phyloP scores from a whole-genome alignment of 208 protist species.

The Wallacemonas rigidus region DNA sequence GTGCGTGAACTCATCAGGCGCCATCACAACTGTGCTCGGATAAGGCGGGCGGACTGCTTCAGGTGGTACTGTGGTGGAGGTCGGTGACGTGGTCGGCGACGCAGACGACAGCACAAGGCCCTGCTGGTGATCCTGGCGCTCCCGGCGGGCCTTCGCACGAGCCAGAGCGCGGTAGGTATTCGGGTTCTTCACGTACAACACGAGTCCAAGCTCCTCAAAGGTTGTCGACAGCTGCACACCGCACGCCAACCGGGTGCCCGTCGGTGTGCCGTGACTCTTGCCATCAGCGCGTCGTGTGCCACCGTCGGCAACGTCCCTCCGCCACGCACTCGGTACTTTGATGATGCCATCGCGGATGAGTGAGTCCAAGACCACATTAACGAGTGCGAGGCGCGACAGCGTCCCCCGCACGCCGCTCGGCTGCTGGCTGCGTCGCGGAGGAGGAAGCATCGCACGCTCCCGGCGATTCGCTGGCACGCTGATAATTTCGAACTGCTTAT shows the following conservation, averaged over 20 bases:
- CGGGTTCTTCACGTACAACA: conserved; percentile 23
- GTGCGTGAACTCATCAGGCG: neutral
- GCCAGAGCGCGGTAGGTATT: neutral
- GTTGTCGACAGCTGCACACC: conserved; percentile 54
- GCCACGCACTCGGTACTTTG: neutral
- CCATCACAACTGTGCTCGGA: neutral
- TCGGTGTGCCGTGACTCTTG: no score
- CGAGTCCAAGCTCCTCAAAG: conserved; percentile 62
- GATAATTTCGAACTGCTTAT: conserved; percentile 56
- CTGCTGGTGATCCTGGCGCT: neutral
- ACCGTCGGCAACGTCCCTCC: neutral
- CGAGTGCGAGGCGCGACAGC: conserved; percentile 49
- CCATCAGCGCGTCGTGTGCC: neutral
- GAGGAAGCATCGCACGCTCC: conserved; percentile 42
- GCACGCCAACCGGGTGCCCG: conserved; percentile 13
- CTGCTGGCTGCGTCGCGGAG: conserved; percentile 52
- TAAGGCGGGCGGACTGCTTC: neutral
- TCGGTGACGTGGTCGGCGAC: neutral
- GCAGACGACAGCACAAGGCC: neutral
- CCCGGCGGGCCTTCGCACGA: neutral
- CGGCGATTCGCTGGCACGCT: conserved; percentile 43
- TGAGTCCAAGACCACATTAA: conserved; percentile 60
- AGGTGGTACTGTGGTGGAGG: neutral
- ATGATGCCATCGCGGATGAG: conserved; percentile 9
- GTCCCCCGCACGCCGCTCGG: conserved; percentile 43